Evolutionary conservation across 306 rosid genomes (phyloP).

Genomic region (Comarum palustre): DNA sequence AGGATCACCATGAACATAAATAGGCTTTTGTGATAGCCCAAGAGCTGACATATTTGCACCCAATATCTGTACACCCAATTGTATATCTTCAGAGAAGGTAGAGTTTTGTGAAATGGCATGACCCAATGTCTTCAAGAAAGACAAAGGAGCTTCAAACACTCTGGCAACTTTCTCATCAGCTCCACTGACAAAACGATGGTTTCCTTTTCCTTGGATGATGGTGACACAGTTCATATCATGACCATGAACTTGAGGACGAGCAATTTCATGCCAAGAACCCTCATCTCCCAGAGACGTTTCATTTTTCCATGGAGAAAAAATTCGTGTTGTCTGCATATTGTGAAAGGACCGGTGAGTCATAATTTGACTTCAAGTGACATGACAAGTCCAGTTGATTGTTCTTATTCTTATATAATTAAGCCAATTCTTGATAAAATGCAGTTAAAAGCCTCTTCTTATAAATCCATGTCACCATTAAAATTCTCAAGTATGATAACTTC

Average conservation of each 20-base stretch:
- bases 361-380: slow-evolving; percentile 13
- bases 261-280: slow-evolving; percentile 78
- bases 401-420: not conserved
- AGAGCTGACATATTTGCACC: slow-evolving; percentile 99
- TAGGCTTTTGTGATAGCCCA: slow-evolving; percentile 95
- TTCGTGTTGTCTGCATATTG: slow-evolving; percentile 74
- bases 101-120: slow-evolving; percentile 57
- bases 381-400: not conserved
- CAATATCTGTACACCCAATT: slow-evolving; percentile 69
- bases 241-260: slow-evolving; percentile 96
- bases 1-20: slow-evolving; percentile 67
- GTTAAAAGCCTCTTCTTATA: not conserved
- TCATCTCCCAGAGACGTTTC: slow-evolving; percentile 42
- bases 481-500: not conserved
- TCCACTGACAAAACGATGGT: slow-evolving; percentile 88
- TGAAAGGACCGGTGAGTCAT: slow-evolving; percentile 15
- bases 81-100: slow-evolving; percentile 49
- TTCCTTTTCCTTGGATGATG: slow-evolving; percentile 68
- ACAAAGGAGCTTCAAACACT: slow-evolving; percentile 90
- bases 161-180: slow-evolving; percentile 98
- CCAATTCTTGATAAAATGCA: not conserved
- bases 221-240: slow-evolving; percentile 89
- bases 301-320: slow-evolving; percentile 77
- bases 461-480: not conserved
- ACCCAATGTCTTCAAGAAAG: slow-evolving; percentile 81